phyloP scores from a whole-genome alignment of 208 protist genomes.

The Leishmania martiniquensis region DNA sequence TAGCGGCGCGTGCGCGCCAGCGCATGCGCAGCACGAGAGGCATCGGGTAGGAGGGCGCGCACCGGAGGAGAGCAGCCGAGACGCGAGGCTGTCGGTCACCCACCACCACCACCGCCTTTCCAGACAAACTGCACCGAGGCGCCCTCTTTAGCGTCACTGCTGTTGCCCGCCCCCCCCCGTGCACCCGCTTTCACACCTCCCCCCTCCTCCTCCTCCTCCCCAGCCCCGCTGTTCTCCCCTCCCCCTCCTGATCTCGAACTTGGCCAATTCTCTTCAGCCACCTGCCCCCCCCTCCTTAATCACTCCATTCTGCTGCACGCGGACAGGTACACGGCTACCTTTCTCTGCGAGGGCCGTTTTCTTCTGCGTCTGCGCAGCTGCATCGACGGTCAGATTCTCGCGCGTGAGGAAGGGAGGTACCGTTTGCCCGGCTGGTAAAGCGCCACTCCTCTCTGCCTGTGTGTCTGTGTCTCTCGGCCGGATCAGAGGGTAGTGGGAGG shows the following conservation, averaged over 20 bases:
- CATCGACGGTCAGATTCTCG: not conserved
- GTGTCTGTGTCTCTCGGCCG: not conserved
- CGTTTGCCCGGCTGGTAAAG: not conserved
- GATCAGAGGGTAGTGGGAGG: not conserved
- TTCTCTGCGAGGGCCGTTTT: not conserved
- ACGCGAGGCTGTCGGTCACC: too few species aligned
- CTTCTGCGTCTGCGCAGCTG: not conserved
- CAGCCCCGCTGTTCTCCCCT: not conserved
- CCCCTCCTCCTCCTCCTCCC: not conserved
- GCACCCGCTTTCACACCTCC: not conserved
- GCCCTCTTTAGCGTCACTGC: too few species aligned
- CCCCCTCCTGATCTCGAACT: not conserved
- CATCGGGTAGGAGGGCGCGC: too few species aligned
- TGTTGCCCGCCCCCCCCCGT: not conserved
- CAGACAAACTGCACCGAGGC: too few species aligned
- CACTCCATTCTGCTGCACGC: not conserved
- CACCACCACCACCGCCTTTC: too few species aligned
- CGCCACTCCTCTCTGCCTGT: not conserved
- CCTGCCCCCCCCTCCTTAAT: not conserved
- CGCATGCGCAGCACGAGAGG: too few species aligned
- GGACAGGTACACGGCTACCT: not conserved
- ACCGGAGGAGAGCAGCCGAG: too few species aligned
- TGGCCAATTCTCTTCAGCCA: not conserved
- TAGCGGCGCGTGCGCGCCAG: too few species aligned
- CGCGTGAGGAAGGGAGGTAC: not conserved